Evolutionary conservation across 163 green algal genomes (phyloP), one percentile per base, ranked within the genome.

Genomic region (Chlorella variabilis): DNA sequence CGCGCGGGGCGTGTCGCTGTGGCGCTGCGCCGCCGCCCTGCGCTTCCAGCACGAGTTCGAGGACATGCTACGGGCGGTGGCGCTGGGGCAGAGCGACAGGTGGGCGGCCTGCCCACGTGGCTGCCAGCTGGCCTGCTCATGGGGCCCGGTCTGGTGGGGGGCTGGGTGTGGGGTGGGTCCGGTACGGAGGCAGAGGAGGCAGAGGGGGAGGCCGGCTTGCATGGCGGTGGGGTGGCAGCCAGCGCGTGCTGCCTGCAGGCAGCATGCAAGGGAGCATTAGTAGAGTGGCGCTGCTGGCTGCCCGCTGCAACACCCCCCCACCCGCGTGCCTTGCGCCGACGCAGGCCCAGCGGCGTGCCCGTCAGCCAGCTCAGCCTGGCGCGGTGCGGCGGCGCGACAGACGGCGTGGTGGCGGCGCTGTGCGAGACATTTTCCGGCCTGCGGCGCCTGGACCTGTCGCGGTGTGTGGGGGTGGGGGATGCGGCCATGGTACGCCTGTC

Each of bases 41-140:
- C 58, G 59, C 29, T 63, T 81, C 42, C 58, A 48, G 13, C 75
- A 81, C 41, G 41, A 71, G 39, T 81, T 65, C 29, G 58, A 71
- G 20, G 58, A 42, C 29, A 62, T 71, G 58, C 20, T 81, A 39
- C n/a, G 9, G 39, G 75, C 75, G 11, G 41, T 81, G 39, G 59
- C 62, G 31, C 75, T 71, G 58, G 75, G 75, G 4, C 58, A 71
- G 41, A n/a, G 31, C 7, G 75, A 81, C 75, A 81, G 75, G 75
- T 56, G 27, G 20, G 70, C 9, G n/a, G 68, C 9, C 18, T 25
- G 27, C 17, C 38, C 23, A 3, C 5, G 3, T 20, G 66, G 66
- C n/a, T n/a, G n/a, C n/a, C n/a, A n/a, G 39, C 27, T 29, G 66
- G 15, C 36, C 31, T 2, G 36, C 0, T 48, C 4, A 48, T 3